Percentiles rank a stretch among this genome's conserved stretches.
phyloP scores from a whole-genome alignment of 805 yeast genomes.

The Yamadazyma ubonensis region DNA sequence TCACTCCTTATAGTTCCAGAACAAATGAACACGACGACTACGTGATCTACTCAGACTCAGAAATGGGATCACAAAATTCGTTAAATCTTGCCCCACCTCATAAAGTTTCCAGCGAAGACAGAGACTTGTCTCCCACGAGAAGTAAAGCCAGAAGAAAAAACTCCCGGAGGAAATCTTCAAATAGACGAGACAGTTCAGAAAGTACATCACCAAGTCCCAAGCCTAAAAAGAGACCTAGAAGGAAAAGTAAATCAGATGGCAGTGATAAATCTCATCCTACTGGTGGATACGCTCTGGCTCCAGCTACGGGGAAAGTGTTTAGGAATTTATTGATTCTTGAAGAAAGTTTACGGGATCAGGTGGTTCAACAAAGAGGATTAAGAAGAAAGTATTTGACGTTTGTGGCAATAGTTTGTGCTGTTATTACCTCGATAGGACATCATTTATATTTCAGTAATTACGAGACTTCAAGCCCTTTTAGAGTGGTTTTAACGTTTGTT shows the following conservation, averaged over 20 bases:
- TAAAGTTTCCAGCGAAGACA: not conserved
- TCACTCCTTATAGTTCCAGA: conserved; percentile 22
- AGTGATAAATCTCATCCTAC: conserved; percentile 24
- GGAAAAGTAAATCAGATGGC: conserved; percentile 23
- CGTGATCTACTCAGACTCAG: conserved; percentile 37
- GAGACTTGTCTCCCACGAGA: conserved; percentile 8
- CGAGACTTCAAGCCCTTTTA: conserved; percentile 29
- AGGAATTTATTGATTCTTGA: conserved; percentile 81
- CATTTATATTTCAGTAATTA: conserved; percentile 32
- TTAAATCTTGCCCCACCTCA: conserved; percentile 18
- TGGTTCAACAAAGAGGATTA: conserved; percentile 63
- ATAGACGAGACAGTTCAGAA: conserved; percentile 15
- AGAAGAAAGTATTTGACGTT: conserved; percentile 63
- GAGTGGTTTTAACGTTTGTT: conserved; percentile 50
- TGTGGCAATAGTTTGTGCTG: conserved; percentile 36
- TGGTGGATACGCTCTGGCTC: conserved; percentile 34
- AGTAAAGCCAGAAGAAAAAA: conserved; percentile 13
- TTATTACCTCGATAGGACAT: conserved; percentile 41
- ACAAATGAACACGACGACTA: conserved; percentile 24
- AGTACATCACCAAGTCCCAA: conserved; percentile 20
- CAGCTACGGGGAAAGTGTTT: conserved; percentile 69
- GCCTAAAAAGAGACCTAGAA: conserved; percentile 23
- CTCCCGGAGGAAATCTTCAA: conserved; percentile 12
- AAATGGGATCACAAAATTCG: conserved; percentile 33
- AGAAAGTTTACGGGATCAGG: conserved; percentile 81